Evolutionary conservation across 1,284 basidiomycete species (phyloP), one percentile per base, ranked within the genome.

Genomic region (Fistulinella cinereoalba): DNA sequence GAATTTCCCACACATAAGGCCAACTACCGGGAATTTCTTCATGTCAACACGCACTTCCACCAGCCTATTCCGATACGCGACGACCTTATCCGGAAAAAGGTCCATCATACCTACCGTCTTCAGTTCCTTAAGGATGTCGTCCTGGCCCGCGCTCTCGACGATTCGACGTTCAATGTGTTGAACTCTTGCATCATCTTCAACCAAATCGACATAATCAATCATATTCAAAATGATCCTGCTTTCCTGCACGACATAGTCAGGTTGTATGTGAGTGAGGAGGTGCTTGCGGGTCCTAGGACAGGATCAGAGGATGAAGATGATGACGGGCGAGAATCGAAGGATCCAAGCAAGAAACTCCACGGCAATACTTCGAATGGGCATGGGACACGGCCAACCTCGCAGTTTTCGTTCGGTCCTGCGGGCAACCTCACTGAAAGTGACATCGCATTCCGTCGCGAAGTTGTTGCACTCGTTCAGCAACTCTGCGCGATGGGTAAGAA

Each of bases 111-210:
- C 2, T 98, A 97, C 64, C 89, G 96, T 12, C 78, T 99, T 4
- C 89, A 93, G 60, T 99, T 96, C 69, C 85, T 99, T 54, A 98
- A 97, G 67, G 96, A 99, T 64, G 96, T 99, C 49, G 92, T 99
- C 29, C 86, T 99, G 27, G 93, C 94, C 0, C 84, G 96, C 7
- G 84, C 90, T 3, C 79, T 98, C 37, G 96, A 99, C 62, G 96
- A 99, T 66, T 89, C 92, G 1, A 97, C 94, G 0, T 97, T 97
- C 74, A 94, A 94, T 58, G 92, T 97, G 58, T 81, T 99, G 60
- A 97, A 94, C 70, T 93, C 92, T 15, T 92, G 92, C 69, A 92
- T 99, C 65, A 96, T 98, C 65, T 99, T 96, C 79, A 97, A 98
- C 71, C 96, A 99, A 69, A 94, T 96, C 60, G 96, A 99, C 69